A percentile compares a stretch with the other conserved stretches of the same genome.
Evolutionary conservation across 2,329 filamentous ascomycete genomes (phyloP).

Genomic region (Fusarium veterinarium): DNA sequence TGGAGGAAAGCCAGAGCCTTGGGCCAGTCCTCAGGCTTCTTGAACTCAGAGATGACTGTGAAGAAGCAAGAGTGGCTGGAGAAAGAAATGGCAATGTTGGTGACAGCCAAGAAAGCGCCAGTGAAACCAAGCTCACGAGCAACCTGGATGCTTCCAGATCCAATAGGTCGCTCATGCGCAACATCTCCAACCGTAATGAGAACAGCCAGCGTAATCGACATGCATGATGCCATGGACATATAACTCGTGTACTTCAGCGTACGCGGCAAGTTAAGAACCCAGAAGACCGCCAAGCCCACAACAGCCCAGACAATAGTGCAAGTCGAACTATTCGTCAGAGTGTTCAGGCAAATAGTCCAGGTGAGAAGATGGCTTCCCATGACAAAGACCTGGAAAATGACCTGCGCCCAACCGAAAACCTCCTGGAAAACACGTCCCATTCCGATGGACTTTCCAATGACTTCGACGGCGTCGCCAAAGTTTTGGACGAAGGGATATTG

Average conservation of each 20-base stretch:
- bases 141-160: constrained; percentile 48
- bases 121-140: constrained; percentile 57
- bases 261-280: constrained; percentile 68
- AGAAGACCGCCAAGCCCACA: constrained; percentile 68
- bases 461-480: constrained; percentile 73
- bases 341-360: constrained; percentile 75
- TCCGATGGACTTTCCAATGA: constrained; percentile 60
- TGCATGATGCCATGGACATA: constrained; percentile 71
- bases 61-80: constrained; percentile 76
- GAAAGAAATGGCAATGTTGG: constrained; percentile 76
- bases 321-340: constrained; percentile 66
- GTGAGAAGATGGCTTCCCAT: constrained; percentile 77
- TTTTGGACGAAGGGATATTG: constrained; percentile 75
- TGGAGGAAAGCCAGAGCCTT: constrained; percentile 65
- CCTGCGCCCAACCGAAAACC: constrained; percentile 68
- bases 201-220: constrained; percentile 71
- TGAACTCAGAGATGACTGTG: constrained; percentile 72
- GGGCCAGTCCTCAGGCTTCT: constrained; percentile 60
- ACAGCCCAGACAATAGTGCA: constrained; percentile 74
- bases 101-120: constrained; percentile 66
- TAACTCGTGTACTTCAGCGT: constrained; percentile 72
- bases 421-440: constrained; percentile 67
- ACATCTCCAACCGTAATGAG: constrained; percentile 73
- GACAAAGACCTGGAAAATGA: constrained; percentile 73
- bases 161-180: constrained; percentile 58